These are phyloP conservation scores for Gillenia trifoliata DNA, from an alignment of 306 rosid species.

Conservation along the genomic window DNA sequence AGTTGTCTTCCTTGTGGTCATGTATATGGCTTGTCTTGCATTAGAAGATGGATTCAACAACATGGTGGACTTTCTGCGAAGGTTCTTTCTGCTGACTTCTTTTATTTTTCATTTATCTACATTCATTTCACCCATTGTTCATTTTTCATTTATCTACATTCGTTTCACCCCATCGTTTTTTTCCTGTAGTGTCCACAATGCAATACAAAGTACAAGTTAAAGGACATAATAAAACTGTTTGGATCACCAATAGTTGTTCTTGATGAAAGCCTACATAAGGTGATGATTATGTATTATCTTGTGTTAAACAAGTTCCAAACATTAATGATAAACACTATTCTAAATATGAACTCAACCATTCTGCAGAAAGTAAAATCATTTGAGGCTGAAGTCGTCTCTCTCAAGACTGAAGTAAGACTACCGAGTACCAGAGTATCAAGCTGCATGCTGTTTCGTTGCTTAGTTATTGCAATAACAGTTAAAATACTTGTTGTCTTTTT, in stretches of 20 bases:
- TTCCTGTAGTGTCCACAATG: slow-evolving; percentile 14
- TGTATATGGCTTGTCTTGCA: slow-evolving; percentile 17
- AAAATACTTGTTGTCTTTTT: not conserved
- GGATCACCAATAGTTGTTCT: slow-evolving; percentile 6
- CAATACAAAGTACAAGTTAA: not conserved
- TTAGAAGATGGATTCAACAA: slow-evolving; percentile 4
- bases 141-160: not conserved
- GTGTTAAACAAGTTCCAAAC: not conserved
- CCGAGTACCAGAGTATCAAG: not conserved
- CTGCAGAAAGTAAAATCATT: slow-evolving; percentile 14
- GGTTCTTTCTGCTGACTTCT: not conserved
- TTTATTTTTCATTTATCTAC: not conserved
- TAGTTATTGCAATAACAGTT: not conserved
- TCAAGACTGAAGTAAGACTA: slow-evolving; percentile 12
- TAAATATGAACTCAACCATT: not conserved
- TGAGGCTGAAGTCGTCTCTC: not conserved
- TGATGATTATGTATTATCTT: not conserved
- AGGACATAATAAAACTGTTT: slow-evolving; percentile 7
- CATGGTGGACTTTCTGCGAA: not conserved
- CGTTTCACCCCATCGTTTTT: not conserved
- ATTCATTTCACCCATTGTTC: not conserved
- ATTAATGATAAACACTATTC: not conserved
- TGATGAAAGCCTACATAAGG: slow-evolving; percentile 8
- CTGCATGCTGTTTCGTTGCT: not conserved
- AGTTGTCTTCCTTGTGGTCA: slow-evolving; percentile 25